Conservation (phyloP, 805 yeast species). For the Schwanniomyces vanrijiae region DNA sequence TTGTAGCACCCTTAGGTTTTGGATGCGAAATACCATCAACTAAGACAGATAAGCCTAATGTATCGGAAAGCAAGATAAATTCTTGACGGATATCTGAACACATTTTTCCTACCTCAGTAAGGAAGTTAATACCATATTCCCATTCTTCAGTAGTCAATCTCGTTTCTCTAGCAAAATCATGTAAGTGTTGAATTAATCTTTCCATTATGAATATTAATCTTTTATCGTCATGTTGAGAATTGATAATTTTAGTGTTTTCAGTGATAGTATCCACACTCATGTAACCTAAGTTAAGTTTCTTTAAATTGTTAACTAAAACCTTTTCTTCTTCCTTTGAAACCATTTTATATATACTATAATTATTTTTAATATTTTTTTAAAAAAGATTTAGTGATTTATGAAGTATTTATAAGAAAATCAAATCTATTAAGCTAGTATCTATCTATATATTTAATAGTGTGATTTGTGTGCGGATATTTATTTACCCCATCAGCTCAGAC, state of each 20-base stretch:
- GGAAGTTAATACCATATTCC: constrained; percentile 16
- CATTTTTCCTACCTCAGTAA: constrained; percentile 18
- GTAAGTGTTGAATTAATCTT: constrained; percentile 16
- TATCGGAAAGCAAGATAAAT: constrained; percentile 17
- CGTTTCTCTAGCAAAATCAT: constrained; percentile 21
- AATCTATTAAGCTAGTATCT: neutral
- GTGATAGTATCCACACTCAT: constrained; percentile 20
- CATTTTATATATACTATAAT: neutral
- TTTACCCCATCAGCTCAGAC: neutral
- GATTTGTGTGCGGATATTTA: neutral
- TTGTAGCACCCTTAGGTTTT: constrained; percentile 18
- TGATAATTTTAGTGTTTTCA: constrained; percentile 19
- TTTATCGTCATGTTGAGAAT: constrained; percentile 9
- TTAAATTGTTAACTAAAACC: neutral
- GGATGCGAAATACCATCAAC: constrained; percentile 21
- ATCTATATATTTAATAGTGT: neutral
- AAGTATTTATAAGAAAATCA: neutral
- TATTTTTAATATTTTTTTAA: neutral
- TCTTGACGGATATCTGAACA: constrained; percentile 20
- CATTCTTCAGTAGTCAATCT: constrained; percentile 20
- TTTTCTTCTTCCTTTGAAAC: neutral
- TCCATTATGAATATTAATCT: constrained; percentile 11
- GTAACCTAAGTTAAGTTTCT: neutral
- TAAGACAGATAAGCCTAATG: constrained; percentile 18
- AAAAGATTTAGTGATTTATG: neutral